These are phyloP conservation scores for Pilobolus umbonatus DNA, from an alignment of 192 early-diverging fungal species.

Conservation along the genomic window DNA sequence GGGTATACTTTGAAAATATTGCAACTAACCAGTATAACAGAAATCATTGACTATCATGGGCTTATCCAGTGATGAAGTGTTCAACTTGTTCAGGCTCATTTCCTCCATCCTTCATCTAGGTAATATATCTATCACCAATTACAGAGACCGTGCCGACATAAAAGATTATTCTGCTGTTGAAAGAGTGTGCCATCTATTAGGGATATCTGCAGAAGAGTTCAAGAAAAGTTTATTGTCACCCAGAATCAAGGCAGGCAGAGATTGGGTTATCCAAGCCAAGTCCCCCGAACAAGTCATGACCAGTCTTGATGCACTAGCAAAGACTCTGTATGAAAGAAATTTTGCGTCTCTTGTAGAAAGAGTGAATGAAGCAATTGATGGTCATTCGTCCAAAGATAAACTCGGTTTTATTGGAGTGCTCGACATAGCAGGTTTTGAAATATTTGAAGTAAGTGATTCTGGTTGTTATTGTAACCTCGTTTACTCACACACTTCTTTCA, in stretches of 20 bases:
- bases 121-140: slow-evolving; percentile 79
- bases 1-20: not conserved
- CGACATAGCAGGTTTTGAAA: slow-evolving; percentile 99
- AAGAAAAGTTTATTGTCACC: slow-evolving; percentile 83
- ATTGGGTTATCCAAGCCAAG: slow-evolving; percentile 92
- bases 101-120: slow-evolving; percentile 90
- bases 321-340: slow-evolving; percentile 92
- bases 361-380: slow-evolving; percentile 76
- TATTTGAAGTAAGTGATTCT: slow-evolving; percentile 71
- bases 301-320: slow-evolving; percentile 87
- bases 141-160: slow-evolving; percentile 83
- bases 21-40: slow-evolving; percentile 24
- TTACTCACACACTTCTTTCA: slow-evolving; percentile 1
- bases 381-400: slow-evolving; percentile 60
- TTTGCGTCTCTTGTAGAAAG: slow-evolving; percentile 86
- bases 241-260: slow-evolving; percentile 88
- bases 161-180: slow-evolving; percentile 70
- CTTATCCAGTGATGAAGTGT: slow-evolving; percentile 70
- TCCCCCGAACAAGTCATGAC: slow-evolving; percentile 82
- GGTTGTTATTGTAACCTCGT: not conserved
- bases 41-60: slow-evolving; percentile 82
- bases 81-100: slow-evolving; percentile 76
- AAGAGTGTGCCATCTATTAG: slow-evolving; percentile 91
- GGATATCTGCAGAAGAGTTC: slow-evolving; percentile 84
- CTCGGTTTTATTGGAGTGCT: slow-evolving; percentile 91